These are phyloP conservation scores for Rhexocercosporidium sp. DNA, from an alignment of 2,329 filamentous ascomycete genomes.

Conservation along the genomic window DNA sequence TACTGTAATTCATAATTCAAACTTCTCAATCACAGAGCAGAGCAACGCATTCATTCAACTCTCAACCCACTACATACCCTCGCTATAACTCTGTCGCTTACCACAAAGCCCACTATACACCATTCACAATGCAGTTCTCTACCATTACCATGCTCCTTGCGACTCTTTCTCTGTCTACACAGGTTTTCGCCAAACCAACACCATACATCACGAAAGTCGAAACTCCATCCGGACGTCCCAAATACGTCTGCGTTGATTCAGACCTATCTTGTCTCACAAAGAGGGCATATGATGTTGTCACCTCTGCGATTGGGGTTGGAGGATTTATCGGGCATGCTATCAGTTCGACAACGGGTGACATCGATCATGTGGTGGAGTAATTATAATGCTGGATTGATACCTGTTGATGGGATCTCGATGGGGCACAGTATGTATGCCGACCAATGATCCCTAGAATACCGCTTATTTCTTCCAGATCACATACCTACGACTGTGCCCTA, in stretches of 20 bases:
- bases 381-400: neutral
- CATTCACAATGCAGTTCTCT: constrained; percentile 4
- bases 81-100: neutral
- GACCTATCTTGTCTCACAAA: constrained; percentile 10
- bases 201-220: constrained; percentile 13
- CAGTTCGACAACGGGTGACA: neutral
- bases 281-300: neutral
- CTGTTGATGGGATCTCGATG: too few species aligned
- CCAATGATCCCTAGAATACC: too few species aligned
- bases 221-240: neutral
- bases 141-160: neutral
- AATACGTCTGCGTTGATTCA: constrained; percentile 14
- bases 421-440: neutral
- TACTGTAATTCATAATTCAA: neutral
- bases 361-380: neutral
- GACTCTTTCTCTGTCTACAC: neutral
- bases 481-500: neutral
- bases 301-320: neutral
- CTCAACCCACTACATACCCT: neutral
- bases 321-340: constrained; percentile 9
- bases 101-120: neutral
- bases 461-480: neutral
- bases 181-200: neutral
- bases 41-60: neutral
- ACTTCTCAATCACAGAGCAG: neutral